These are phyloP conservation scores for Myxozyma mucilagina DNA, from an alignment of 805 yeast genomes.

Conservation along the genomic window DNA sequence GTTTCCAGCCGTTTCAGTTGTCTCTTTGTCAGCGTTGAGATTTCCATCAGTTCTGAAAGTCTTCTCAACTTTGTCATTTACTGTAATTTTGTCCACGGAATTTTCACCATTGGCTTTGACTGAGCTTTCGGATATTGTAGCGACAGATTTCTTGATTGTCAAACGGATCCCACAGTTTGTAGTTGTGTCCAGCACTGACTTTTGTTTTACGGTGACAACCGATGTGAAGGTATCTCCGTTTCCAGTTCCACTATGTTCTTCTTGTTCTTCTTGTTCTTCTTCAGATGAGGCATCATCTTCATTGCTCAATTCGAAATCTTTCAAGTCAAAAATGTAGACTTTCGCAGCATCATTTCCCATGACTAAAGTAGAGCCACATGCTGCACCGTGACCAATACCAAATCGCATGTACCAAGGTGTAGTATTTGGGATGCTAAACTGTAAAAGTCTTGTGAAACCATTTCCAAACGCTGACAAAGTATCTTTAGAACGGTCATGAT, in stretches of 20 bases:
- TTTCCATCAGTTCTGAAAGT: not conserved
- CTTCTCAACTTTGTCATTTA: too few relatives aligned
- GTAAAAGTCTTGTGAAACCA: constrained; percentile 20
- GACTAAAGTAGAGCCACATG: constrained; percentile 9
- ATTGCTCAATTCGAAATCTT: constrained; percentile 6
- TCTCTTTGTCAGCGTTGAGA: not conserved
- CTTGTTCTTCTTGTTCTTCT: not conserved
- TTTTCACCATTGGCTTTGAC: too few relatives aligned
- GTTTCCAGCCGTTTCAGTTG: not conserved
- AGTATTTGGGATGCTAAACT: constrained; percentile 22
- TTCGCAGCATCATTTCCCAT: constrained; percentile 28
- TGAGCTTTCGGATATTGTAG: too few relatives aligned
- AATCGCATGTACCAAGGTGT: constrained; percentile 32
- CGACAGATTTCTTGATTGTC: too few relatives aligned
- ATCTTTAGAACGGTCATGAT: constrained; percentile 23
- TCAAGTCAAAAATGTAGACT: constrained; percentile 20
- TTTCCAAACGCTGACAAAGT: constrained; percentile 25
- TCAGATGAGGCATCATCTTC: not conserved
- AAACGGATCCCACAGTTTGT: too few relatives aligned
- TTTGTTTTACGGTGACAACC: not conserved
- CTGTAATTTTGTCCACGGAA: too few relatives aligned
- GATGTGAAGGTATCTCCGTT: not conserved
- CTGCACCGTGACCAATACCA: constrained; percentile 10
- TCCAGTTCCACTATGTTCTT: not conserved
- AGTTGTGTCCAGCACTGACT: too few relatives aligned